phyloP scores from a whole-genome alignment of 106 monocot genomes.

The Platanthera zijinensis region DNA sequence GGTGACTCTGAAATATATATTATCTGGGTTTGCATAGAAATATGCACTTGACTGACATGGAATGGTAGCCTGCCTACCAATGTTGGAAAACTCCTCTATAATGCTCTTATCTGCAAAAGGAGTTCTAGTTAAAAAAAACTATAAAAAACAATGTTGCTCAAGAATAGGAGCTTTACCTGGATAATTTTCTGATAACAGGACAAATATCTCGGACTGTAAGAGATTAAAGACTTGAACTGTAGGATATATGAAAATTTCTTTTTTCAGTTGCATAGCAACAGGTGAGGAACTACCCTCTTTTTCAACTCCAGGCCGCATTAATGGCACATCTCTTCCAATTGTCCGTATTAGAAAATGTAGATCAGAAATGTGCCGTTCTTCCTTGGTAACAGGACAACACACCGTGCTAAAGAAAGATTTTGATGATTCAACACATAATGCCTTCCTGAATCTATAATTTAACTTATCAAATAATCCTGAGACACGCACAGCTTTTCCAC shows the following conservation, averaged over 20 bases:
- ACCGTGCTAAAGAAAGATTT: constrained; percentile 64
- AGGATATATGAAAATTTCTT: constrained; percentile 79
- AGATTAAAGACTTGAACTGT: constrained; percentile 68
- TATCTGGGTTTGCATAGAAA: constrained; percentile 72
- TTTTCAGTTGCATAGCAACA: constrained; percentile 55
- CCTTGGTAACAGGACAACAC: constrained; percentile 41
- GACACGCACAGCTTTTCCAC: constrained; percentile 59
- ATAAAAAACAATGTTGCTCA: background rate
- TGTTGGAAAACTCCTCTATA: constrained; percentile 8
- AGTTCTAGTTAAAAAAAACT: background rate
- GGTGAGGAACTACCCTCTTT: constrained; percentile 28
- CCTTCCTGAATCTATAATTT: constrained; percentile 56
- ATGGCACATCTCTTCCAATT: constrained; percentile 68
- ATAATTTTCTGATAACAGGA: constrained; percentile 48
- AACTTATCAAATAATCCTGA: constrained; percentile 77
- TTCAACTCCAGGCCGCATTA: constrained; percentile 31
- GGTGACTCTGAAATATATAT: constrained; percentile 49
- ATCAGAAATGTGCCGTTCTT: constrained; percentile 32
- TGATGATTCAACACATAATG: constrained; percentile 48
- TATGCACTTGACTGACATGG: constrained; percentile 56
- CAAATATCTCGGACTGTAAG: constrained; percentile 54
- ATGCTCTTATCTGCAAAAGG: constrained; percentile 34
- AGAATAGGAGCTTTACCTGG: constrained; percentile 40
- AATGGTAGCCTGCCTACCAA: constrained; percentile 49
- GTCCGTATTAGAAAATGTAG: constrained; percentile 66